Conservation (phyloP, 106 monocot genomes). For the Xerophyta viscosa region DNA sequence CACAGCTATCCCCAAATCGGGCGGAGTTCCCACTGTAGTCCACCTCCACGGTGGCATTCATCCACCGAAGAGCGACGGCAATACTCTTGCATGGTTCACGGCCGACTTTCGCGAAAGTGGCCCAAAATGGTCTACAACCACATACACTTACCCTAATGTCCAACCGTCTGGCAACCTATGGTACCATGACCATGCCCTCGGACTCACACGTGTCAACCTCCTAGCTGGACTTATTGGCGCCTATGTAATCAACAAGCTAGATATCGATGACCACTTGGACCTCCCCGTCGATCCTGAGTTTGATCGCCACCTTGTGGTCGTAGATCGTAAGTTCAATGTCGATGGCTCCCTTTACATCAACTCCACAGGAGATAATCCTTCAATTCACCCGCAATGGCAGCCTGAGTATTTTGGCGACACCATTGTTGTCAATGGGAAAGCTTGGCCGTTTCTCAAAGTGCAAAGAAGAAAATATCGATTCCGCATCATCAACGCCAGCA, state of each 20-base stretch:
- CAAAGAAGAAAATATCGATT: slow-evolving; percentile 63
- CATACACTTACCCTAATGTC: slow-evolving; percentile 45
- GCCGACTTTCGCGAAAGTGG: slow-evolving; percentile 21
- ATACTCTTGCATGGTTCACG: slow-evolving; percentile 55
- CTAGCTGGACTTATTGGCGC: slow-evolving; percentile 64
- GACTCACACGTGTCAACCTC: slow-evolving; percentile 55
- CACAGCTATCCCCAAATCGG: slow-evolving; percentile 11
- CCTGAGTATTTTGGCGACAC: slow-evolving; percentile 90
- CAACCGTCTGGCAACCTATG: slow-evolving; percentile 74
- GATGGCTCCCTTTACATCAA: slow-evolving; percentile 90
- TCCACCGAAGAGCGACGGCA: slow-evolving; percentile 42
- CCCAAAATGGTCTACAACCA: slow-evolving; percentile 19
- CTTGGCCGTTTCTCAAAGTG: slow-evolving; percentile 70
- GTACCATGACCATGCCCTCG: slow-evolving; percentile 76
- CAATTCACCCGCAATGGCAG: slow-evolving; percentile 87
- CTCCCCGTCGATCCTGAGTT: slow-evolving; percentile 42
- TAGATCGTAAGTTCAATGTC: slow-evolving; percentile 60
- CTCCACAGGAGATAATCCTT: slow-evolving; percentile 62
- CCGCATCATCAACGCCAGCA: slow-evolving; percentile 88
- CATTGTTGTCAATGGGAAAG: slow-evolving; percentile 89
- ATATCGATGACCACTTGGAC: slow-evolving; percentile 26
- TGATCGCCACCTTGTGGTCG: slow-evolving; percentile 55
- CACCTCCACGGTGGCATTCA: slow-evolving; percentile 47
- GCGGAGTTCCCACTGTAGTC: slow-evolving; percentile 33
- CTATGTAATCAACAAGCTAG: slow-evolving; percentile 49